Percentiles rank a stretch among this genome's conserved stretches.
Conservation (phyloP, 768 basidiomycete genomes). For the Brasilioporus rufonigricans region DNA sequence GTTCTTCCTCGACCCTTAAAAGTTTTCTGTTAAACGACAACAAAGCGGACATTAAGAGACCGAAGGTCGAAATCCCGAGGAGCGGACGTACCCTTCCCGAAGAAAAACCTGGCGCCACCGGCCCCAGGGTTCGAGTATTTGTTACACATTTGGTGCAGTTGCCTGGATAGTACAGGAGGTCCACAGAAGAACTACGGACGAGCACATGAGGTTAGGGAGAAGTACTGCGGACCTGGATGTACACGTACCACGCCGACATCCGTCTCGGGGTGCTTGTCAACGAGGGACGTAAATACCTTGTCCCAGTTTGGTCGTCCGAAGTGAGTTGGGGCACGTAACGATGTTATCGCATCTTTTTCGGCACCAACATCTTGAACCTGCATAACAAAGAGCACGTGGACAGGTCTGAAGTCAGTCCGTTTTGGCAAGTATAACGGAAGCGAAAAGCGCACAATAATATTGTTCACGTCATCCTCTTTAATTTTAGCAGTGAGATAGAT, state of each 20-base stretch:
- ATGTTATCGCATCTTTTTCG: slow-evolving; percentile 88
- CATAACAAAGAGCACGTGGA: background rate
- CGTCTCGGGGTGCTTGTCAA: slow-evolving; percentile 81
- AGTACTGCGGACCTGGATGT: background rate
- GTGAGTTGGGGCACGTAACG: slow-evolving; percentile 87
- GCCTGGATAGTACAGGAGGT: slow-evolving; percentile 64
- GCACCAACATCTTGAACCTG: slow-evolving; percentile 88
- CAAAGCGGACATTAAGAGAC: slow-evolving; percentile 4
- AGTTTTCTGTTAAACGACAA: slow-evolving; percentile 19
- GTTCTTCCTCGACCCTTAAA: slow-evolving; percentile 1
- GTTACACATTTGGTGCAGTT: slow-evolving; percentile 78
- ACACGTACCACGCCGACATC: slow-evolving; percentile 77
- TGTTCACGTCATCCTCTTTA: slow-evolving; percentile 91
- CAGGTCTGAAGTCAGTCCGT: background rate
- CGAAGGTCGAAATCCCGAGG: background rate
- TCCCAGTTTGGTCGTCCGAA: slow-evolving; percentile 91
- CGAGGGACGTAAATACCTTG: slow-evolving; percentile 67
- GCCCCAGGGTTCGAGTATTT: slow-evolving; percentile 76
- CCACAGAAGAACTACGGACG: slow-evolving; percentile 76
- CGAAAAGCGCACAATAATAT: slow-evolving; percentile 65
- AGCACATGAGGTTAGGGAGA: background rate
- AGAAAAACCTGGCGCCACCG: slow-evolving; percentile 82
- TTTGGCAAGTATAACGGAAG: background rate
- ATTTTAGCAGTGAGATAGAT: slow-evolving; percentile 91
- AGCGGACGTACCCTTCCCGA: slow-evolving; percentile 69